Conservation (phyloP, 2,329 filamentous ascomycete species). For the Zymoseptoria brevis region DNA sequence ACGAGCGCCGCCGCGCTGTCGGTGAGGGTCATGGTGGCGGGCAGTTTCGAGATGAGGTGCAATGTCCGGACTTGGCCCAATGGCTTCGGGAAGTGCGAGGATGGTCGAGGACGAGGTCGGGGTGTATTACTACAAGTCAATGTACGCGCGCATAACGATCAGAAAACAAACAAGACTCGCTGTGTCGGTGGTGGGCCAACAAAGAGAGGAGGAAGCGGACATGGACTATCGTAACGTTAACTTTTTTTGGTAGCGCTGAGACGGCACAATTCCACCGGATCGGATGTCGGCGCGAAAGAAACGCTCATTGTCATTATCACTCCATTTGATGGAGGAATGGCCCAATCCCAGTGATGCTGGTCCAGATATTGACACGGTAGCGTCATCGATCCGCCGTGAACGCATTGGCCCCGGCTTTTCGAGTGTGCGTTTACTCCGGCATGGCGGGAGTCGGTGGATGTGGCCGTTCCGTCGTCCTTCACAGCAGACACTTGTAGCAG, state of each 20-base stretch:
- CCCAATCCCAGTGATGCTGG: not conserved
- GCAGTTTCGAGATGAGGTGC: no score
- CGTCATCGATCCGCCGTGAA: slow-evolving; percentile 10
- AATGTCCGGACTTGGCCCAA: slow-evolving; percentile 22
- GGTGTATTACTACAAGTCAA: not conserved
- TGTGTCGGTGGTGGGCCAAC: not conserved
- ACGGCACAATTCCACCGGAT: not conserved
- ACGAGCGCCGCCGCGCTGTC: slow-evolving; percentile 34
- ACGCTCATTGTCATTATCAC: not conserved
- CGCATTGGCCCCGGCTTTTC: not conserved
- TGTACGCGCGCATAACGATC: not conserved
- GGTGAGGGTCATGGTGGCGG: slow-evolving; percentile 21
- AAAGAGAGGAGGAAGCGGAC: not conserved
- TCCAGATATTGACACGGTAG: slow-evolving; percentile 1
- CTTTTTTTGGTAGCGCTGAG: not conserved
- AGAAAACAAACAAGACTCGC: not conserved
- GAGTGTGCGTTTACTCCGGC: not conserved
- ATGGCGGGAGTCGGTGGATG: not conserved
- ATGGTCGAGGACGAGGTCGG: not conserved
- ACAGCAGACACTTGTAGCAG: not conserved
- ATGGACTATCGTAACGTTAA: not conserved
- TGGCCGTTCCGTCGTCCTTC: not conserved
- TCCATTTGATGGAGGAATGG: not conserved
- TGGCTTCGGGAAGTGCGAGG: slow-evolving; percentile 8
- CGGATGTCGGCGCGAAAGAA: not conserved